Conservation (phyloP, 1,284 basidiomycete species). For the Rhodotorula sp. region DNA sequence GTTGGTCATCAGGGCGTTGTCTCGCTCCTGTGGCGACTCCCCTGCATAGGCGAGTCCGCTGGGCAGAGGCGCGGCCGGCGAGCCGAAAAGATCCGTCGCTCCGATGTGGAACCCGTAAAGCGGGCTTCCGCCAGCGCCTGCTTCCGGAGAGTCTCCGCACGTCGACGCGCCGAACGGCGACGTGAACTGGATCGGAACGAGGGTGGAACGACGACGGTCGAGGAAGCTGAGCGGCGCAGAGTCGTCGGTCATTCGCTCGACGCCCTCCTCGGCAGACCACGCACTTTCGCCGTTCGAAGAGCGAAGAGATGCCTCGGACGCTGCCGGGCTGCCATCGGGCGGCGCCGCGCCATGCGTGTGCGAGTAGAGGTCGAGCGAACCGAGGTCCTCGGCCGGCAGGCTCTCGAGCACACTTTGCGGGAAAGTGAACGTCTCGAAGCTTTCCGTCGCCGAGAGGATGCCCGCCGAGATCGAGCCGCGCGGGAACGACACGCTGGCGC, state of each 20-base stretch:
- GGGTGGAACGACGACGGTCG: slow-evolving; percentile 16
- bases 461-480: slow-evolving; percentile 11
- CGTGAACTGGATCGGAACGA: slow-evolving; percentile 17
- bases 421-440: slow-evolving; percentile 26
- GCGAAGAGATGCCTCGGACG: background rate
- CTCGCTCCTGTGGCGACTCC: background rate
- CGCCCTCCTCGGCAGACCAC: background rate
- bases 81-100: slow-evolving; percentile 11
- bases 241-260: background rate
- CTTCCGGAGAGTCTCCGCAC: background rate
- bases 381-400: slow-evolving; percentile 17
- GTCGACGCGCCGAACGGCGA: background rate
- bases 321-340: background rate
- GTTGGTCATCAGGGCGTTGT: background rate
- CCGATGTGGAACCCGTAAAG: slow-evolving; percentile 20
- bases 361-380: slow-evolving; percentile 10
- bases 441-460: slow-evolving; percentile 10
- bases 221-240: slow-evolving; percentile 2
- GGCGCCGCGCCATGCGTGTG: background rate
- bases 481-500: background rate
- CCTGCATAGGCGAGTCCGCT: background rate
- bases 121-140: too few relatives aligned
- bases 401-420: slow-evolving; percentile 17
- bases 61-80: slow-evolving; percentile 5
- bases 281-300: background rate